Conservation (phyloP, 176 grass and related monocot genomes). For the Ensete glaucum region DNA sequence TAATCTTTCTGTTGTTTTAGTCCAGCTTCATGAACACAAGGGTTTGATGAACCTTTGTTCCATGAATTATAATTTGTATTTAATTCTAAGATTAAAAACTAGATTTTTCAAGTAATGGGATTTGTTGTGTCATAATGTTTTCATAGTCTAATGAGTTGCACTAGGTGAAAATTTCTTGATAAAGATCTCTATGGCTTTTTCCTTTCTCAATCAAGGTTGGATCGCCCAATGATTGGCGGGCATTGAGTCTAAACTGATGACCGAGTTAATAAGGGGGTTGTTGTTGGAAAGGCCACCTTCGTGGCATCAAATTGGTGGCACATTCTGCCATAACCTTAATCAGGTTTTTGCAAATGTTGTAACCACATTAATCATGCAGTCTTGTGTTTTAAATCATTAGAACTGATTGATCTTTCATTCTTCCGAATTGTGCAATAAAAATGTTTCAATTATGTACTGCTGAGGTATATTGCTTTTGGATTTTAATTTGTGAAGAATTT, state of each 20-base stretch:
- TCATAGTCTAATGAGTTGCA: background rate
- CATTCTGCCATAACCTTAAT: too few relatives aligned
- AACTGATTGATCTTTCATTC: background rate
- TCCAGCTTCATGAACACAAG: background rate
- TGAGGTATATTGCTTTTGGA: background rate
- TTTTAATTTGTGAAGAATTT: background rate
- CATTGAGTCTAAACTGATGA: background rate
- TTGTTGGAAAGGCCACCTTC: background rate
- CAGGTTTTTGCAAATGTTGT: background rate
- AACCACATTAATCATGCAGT: background rate
- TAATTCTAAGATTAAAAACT: too few relatives aligned
- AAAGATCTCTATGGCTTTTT: background rate
- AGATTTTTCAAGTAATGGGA: too few relatives aligned
- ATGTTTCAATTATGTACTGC: background rate
- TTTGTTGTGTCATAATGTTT: background rate
- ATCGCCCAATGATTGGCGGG: background rate
- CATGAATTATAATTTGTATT: background rate
- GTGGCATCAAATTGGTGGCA: background rate
- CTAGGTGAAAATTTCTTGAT: background rate
- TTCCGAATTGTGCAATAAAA: background rate
- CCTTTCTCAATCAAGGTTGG: background rate
- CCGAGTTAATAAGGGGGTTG: background rate
- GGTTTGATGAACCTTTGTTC: background rate
- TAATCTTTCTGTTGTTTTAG: background rate
- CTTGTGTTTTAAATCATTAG: background rate